Conservation (phyloP, 768 basidiomycete genomes). For the Strobilomyces dryophilus region DNA sequence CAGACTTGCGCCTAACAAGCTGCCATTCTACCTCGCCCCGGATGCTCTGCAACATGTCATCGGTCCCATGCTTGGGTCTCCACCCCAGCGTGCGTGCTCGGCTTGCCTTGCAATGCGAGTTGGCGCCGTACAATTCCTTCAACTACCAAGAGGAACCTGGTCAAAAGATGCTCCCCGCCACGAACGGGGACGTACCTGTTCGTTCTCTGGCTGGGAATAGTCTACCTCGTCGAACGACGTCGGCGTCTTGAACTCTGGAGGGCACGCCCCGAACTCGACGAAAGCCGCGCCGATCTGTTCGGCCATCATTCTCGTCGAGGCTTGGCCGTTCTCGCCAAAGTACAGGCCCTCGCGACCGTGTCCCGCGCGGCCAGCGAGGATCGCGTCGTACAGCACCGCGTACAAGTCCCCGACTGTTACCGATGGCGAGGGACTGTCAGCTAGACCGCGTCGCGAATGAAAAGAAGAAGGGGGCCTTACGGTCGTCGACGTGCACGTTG, state of each 20-base stretch:
- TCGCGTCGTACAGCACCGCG: no score
- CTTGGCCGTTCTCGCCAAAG: constrained; percentile 48
- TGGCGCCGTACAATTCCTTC: constrained; percentile 6
- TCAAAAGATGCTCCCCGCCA: not conserved
- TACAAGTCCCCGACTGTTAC: no score
- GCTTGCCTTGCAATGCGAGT: constrained; percentile 13
- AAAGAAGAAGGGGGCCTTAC: no score
- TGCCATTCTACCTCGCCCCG: constrained; percentile 10
- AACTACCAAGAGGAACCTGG: not conserved
- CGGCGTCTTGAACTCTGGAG: not conserved
- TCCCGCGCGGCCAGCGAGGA: no score
- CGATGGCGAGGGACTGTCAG: no score
- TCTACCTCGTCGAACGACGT: no score
- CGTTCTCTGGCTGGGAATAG: no score
- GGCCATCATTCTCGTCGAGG: constrained; percentile 38
- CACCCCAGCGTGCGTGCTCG: constrained; percentile 17
- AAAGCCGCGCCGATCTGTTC: constrained; percentile 34
- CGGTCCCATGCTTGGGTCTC: not conserved
- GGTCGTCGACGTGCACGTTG: constrained; percentile 32
- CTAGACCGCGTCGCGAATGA: constrained; percentile 18
- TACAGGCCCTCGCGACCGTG: constrained; percentile 22
- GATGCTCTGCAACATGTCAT: constrained; percentile 13
- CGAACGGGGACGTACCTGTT: no score
- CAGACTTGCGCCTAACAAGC: not conserved
- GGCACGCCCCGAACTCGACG: not conserved